Evolutionary conservation across 2,329 filamentous ascomycete genomes (phyloP).

Genomic region (Parastagonospora nodorum): DNA sequence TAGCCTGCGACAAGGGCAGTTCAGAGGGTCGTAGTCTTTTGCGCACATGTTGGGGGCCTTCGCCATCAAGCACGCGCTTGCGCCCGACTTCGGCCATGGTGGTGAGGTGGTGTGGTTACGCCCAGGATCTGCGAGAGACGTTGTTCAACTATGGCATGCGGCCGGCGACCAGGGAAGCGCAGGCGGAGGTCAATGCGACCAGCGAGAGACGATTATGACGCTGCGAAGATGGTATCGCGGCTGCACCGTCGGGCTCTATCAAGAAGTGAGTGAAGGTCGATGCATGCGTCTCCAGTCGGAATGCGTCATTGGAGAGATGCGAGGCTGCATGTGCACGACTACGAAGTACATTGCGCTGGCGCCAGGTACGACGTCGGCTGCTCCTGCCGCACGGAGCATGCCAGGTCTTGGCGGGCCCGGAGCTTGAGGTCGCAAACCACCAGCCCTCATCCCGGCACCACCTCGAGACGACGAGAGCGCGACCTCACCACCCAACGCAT

Average conservation of each 20-base stretch:
- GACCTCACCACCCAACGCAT: constrained; percentile 24
- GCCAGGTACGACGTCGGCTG: constrained; percentile 10
- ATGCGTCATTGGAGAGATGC: constrained; percentile 5
- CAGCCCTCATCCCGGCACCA: constrained; percentile 20
- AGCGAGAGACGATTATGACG: neutral
- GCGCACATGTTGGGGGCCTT: constrained; percentile 41
- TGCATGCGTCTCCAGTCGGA: constrained; percentile 4
- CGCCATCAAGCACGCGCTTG: constrained; percentile 39
- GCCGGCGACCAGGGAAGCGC: neutral
- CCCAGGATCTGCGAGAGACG: constrained; percentile 2
- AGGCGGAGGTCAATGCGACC: neutral
- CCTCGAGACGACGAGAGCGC: constrained; percentile 22
- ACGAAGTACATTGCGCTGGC: neutral
- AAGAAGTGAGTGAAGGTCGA: constrained; percentile 4
- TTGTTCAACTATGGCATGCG: constrained; percentile 3
- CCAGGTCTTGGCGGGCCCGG: constrained; percentile 17
- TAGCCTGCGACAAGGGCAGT: constrained; percentile 73
- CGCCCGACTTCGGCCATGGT: constrained; percentile 40
- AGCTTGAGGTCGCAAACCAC: constrained; percentile 22
- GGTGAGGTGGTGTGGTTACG: constrained; percentile 5
- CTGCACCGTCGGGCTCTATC: constrained; percentile 3
- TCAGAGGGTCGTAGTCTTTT: constrained; percentile 75
- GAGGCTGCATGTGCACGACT: constrained; percentile 2
- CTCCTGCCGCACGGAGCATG: constrained; percentile 23
- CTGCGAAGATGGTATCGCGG: neutral